Conservation (phyloP, 768 basidiomycete species). For the Panaeolus papilionaceus region DNA sequence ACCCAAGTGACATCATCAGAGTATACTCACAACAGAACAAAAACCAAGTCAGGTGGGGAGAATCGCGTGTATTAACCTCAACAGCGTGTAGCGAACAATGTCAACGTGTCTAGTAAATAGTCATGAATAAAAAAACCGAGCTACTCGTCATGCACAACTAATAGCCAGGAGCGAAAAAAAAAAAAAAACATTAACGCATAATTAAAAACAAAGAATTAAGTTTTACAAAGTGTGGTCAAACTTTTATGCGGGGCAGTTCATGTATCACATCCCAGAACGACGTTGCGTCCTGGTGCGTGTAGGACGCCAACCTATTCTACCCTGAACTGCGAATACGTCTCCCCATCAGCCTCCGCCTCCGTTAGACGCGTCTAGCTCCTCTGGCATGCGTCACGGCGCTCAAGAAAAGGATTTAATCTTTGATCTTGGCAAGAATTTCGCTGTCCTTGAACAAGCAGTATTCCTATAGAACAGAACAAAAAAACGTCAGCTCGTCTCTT, state of each 20-base stretch:
- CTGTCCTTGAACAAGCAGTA: constrained; percentile 94
- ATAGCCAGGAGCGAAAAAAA: not conserved
- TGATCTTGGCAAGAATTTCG: constrained; percentile 96
- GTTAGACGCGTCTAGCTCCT: not conserved
- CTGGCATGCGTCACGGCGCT: too few species aligned
- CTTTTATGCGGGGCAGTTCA: too few species aligned
- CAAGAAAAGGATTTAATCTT: constrained; percentile 61
- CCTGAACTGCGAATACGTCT: not conserved
- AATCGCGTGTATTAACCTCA: not conserved
- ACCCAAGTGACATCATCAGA: too few species aligned
- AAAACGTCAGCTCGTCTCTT: constrained; percentile 14
- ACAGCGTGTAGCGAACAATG: not conserved
- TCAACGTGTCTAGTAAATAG: too few species aligned
- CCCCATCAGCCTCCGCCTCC: not conserved
- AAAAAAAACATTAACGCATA: not conserved
- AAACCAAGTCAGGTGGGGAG: not conserved
- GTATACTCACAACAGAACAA: too few species aligned
- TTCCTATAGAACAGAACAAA: constrained; percentile 60
- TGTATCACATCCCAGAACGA: too few species aligned
- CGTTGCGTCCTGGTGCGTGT: too few species aligned
- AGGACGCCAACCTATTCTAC: too few species aligned
- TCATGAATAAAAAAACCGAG: too few species aligned
- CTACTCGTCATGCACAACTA: too few species aligned
- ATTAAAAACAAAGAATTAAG: not conserved
- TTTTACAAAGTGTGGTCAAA: not conserved